Conservation (phyloP, 2,329 filamentous ascomycete species). For the Alternaria arbusti region DNA sequence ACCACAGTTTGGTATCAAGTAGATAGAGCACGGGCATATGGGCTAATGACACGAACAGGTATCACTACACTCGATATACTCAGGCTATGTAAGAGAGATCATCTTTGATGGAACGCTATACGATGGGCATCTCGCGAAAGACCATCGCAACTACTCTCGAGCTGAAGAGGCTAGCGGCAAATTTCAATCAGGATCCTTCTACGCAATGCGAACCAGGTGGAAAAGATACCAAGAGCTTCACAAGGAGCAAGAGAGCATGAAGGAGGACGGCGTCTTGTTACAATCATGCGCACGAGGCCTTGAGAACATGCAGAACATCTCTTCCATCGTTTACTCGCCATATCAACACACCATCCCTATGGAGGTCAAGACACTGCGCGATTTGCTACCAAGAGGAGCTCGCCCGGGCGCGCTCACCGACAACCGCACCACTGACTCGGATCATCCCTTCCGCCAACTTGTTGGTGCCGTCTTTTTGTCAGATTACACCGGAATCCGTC, state of each 20-base stretch:
- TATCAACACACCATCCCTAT: constrained; percentile 26
- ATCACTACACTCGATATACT: constrained; percentile 28
- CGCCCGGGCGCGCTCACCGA: background rate
- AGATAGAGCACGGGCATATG: background rate
- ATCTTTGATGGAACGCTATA: constrained; percentile 40
- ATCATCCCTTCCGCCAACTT: constrained; percentile 37
- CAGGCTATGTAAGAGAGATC: constrained; percentile 39
- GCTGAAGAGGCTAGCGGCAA: constrained; percentile 4
- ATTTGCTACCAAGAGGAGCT: constrained; percentile 26
- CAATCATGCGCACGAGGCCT: constrained; percentile 31
- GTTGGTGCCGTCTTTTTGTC: constrained; percentile 32
- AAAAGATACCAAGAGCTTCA: constrained; percentile 32
- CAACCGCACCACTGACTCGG: background rate
- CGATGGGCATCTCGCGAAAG: constrained; percentile 17
- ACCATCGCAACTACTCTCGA: constrained; percentile 13
- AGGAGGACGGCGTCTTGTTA: constrained; percentile 26
- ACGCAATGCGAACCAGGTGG: constrained; percentile 25
- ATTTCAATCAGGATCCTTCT: constrained; percentile 15
- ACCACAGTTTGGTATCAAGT: background rate
- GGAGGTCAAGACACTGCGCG: constrained; percentile 25
- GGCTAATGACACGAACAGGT: background rate
- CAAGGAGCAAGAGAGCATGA: constrained; percentile 37
- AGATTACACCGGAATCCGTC: constrained; percentile 28
- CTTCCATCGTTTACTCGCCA: constrained; percentile 34
- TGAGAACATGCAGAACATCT: constrained; percentile 32